These are phyloP conservation scores for Ogataea ganodermae DNA, from an alignment of 805 yeast species.

Conservation along the genomic window DNA sequence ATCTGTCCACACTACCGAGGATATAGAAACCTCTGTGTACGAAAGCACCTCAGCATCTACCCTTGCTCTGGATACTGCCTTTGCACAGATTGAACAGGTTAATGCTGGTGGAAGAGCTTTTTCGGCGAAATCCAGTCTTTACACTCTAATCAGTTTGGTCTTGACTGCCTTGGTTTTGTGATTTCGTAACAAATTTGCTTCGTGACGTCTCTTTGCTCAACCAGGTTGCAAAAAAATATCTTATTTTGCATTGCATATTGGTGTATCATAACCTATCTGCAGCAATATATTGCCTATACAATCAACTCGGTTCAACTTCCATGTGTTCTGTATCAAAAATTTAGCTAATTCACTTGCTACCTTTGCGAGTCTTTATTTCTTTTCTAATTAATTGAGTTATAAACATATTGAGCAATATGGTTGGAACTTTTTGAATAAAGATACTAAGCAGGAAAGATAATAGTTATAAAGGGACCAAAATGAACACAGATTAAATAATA, in stretches of 20 bases:
- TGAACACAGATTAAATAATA: too few relatives aligned
- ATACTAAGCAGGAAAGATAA: too few relatives aligned
- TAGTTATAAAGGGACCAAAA: too few relatives aligned
- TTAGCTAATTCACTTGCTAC: not conserved
- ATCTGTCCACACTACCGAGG: not conserved
- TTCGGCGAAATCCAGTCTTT: not conserved
- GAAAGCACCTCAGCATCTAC: not conserved
- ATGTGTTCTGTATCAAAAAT: not conserved
- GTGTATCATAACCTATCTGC: too few relatives aligned
- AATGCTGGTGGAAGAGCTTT: not conserved
- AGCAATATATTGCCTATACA: too few relatives aligned
- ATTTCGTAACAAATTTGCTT: not conserved
- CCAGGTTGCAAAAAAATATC: not conserved
- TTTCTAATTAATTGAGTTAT: not conserved
- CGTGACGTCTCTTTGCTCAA: not conserved
- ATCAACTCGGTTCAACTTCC: slow-evolving; percentile 1
- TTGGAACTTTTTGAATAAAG: too few relatives aligned
- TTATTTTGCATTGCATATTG: too few relatives aligned
- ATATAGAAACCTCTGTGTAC: not conserved
- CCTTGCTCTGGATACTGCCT: not conserved
- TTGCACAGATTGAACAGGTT: slow-evolving; percentile 1
- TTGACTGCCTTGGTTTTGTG: not conserved
- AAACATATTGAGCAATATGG: too few relatives aligned
- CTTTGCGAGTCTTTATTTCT: not conserved
- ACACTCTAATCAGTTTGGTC: not conserved